These are phyloP conservation scores for Leptographium radiaticola DNA, from an alignment of 2,329 filamentous ascomycete genomes.

Conservation along the genomic window DNA sequence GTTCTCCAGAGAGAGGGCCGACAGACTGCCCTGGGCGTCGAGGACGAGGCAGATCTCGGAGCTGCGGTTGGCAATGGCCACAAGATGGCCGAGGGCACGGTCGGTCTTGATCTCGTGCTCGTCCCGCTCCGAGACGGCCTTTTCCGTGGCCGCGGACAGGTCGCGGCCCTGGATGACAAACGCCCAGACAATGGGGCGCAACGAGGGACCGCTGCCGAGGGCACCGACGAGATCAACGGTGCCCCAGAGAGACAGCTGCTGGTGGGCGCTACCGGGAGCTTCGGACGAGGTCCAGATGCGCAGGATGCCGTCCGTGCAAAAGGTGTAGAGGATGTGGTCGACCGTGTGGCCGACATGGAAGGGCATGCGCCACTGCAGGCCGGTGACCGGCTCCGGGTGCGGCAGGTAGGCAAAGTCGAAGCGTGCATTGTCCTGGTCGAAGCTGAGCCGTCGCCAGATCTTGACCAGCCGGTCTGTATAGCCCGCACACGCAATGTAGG, in stretches of 20 bases:
- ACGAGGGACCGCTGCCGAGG: background rate
- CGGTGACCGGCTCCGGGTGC: conserved; percentile 72
- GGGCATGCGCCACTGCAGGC: conserved; percentile 73
- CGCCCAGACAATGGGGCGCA: conserved; percentile 35
- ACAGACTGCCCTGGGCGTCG: conserved; percentile 75
- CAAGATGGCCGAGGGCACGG: conserved; percentile 68
- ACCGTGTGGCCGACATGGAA: conserved; percentile 63
- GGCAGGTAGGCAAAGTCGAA: conserved; percentile 86
- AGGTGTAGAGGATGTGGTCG: conserved; percentile 82
- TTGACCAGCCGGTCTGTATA: conserved; percentile 74
- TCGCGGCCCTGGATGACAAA: conserved; percentile 76
- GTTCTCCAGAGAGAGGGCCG: conserved; percentile 85
- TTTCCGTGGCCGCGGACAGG: conserved; percentile 64
- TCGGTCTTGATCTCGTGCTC: conserved; percentile 45
- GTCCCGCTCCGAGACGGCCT: conserved; percentile 50
- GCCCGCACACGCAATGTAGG: conserved; percentile 72
- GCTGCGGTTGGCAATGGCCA: conserved; percentile 71
- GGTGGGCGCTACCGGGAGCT: conserved; percentile 42
- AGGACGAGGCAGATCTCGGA: conserved; percentile 81
- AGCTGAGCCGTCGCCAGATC: conserved; percentile 80
- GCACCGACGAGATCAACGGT: conserved; percentile 64
- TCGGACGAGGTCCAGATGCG: conserved; percentile 76
- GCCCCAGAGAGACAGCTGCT: conserved; percentile 68
- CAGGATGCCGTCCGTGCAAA: conserved; percentile 67
- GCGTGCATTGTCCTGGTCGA: conserved; percentile 66